A percentile compares a stretch with the other conserved stretches of the same genome.
phyloP scores from a whole-genome alignment of 2,329 filamentous ascomycete genomes.

The Aspergillus hiratsukae region DNA sequence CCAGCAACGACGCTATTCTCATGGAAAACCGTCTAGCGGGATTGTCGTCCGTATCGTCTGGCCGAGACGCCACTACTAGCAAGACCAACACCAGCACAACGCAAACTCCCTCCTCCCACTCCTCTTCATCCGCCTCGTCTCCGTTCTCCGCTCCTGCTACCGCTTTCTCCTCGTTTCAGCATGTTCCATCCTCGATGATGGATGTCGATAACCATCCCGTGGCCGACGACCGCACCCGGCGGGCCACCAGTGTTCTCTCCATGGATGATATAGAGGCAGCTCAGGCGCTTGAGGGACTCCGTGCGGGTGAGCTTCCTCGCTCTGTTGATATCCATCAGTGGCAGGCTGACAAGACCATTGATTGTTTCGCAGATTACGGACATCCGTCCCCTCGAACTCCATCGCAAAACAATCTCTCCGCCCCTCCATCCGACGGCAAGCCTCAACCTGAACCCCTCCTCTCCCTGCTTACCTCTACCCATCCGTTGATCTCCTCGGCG shows the following conservation, averaged over 20 bases:
- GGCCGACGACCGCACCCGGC: slow-evolving; percentile 38
- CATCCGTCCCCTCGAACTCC: slow-evolving; percentile 55
- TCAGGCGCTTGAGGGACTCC: slow-evolving; percentile 69
- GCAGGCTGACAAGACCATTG: neutral
- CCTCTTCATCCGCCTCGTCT: slow-evolving; percentile 8
- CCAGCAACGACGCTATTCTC: neutral
- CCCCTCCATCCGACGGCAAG: slow-evolving; percentile 30
- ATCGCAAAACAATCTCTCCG: slow-evolving; percentile 26
- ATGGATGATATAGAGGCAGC: slow-evolving; percentile 57
- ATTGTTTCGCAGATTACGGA: slow-evolving; percentile 53
- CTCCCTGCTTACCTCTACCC: slow-evolving; percentile 79
- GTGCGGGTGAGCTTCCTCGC: slow-evolving; percentile 54
- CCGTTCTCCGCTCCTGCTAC: slow-evolving; percentile 10
- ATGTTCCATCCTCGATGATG: slow-evolving; percentile 32
- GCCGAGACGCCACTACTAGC: slow-evolving; percentile 12
- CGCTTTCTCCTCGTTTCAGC: slow-evolving; percentile 15
- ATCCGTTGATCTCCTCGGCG: slow-evolving; percentile 78
- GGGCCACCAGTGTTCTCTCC: slow-evolving; percentile 44
- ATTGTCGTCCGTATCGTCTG: slow-evolving; percentile 12
- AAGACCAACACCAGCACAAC: slow-evolving; percentile 1
- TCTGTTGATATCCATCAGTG: neutral
- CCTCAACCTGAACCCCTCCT: slow-evolving; percentile 72
- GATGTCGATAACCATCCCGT: slow-evolving; percentile 34
- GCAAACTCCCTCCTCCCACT: slow-evolving; percentile 6
- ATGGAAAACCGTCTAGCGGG: slow-evolving; percentile 19